Evolutionary conservation across 2,329 filamentous ascomycete species (phyloP), one percentile per base, ranked within the genome.

Genomic region (Dendrostoma leiphaemia): DNA sequence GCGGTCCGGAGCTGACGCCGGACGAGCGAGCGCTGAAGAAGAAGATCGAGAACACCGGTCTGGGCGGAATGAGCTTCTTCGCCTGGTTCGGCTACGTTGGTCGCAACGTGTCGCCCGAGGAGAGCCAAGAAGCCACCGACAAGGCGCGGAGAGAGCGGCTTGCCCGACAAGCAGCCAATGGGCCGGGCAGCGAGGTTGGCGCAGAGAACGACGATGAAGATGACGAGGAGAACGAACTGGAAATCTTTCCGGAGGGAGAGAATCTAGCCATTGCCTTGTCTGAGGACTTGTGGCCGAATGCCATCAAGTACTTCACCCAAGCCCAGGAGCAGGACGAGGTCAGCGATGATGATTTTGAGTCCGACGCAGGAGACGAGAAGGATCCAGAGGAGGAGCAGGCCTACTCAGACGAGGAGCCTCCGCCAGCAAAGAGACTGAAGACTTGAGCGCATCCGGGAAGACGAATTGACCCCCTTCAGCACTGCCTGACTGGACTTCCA

Each of bases 241-340:
- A 97, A 72, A 87, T 96, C 63, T 96, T 94, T 78, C 88, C 89
- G n/a, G 84, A 85, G 40, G 93, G 90, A 21, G 91, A 95, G 62
- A 88, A 92, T 58, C 71, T 97, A 45, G 92, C 91, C 35, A 80
- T 91, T 59, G 80, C 85, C 57, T 78, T 97, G 62, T 84, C 88
- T 8, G 92, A 97, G 67, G 93, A 97, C 63, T 75, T 97, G 49
- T 97, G 88, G 86, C 89, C 90, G 45, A 84, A 85, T 59, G 93
- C 92, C 54, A 86, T 96, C 70, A 90, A 89, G 71, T 95, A 94
- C 75, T 97, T 94, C 75, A 89, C 81, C 50, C 81, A 89, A 74
- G 89, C 90, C 43, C 84, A 88, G 67, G 88, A 91, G 64, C 75
- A 82, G 53, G 85, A 86, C 48, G 81, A 82, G 10, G 68, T 88